Base-by-base conservation (phyloP, 305 asterid species). In the Lippia alba region DNA sequence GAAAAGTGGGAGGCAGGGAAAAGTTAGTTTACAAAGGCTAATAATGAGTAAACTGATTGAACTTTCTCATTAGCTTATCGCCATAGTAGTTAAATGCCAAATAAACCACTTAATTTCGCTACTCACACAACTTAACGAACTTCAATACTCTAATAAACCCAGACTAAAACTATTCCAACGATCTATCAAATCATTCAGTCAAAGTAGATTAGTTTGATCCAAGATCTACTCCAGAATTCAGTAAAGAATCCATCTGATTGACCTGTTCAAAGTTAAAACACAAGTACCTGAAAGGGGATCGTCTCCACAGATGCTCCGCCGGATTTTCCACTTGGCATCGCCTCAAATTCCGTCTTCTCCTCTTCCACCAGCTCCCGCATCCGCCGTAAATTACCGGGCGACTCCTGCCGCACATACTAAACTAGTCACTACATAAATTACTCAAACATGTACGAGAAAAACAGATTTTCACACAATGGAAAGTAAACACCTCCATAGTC, bases 241-340 rank as follows among this genome's bases (percentile, higher is more conserved):
- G 16, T 32, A 19, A 34, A 17, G 15, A 17, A 55, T 6, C 14
- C 0, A 8, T 10, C 30, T 24, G n/a, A 24, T 24, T 24, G 6
- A 45, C 15, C 14, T 41, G 61, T 61, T 76, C 71, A 75, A 65
- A 18, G 59, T 3, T 16, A n/a, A 11, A 54, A 58, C 57, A 34
- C 1, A 61, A 40, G 67, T 58, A 89, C 99, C 96, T 94, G 97
- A 83, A 90, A 91, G 39, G 92, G 92, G 74, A 91, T 88, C 67
- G 79, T 55, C 75, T 82, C 86, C 44, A 85, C 75, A 61, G 82
- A 81, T 15, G 66, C 80, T 57, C 82, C 86, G 54, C 98, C 98
- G 36, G 99, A 79, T 63, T 74, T 74, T 72, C 97, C 97, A 71
- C 73, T 92, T 2, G 84, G 84, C 85, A 83, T 62, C 74, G 83